Conservation (phyloP, 1,139 yeast genomes). For the Diutina rugosa region DNA sequence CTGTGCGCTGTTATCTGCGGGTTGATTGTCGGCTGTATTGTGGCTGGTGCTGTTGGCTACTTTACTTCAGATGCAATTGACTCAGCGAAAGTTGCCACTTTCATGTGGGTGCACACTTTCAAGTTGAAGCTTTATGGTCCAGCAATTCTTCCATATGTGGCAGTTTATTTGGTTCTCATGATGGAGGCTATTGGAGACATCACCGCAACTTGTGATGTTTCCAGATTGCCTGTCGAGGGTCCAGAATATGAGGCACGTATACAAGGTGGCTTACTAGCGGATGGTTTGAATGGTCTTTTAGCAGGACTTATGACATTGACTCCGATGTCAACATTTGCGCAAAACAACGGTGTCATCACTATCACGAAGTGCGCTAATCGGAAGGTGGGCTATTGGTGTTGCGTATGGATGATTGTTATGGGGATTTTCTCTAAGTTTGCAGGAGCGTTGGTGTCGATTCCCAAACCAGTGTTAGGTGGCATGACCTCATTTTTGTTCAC, state of each 20-base stretch:
- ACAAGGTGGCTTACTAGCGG: slow-evolving; percentile 87
- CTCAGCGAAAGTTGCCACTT: slow-evolving; percentile 72
- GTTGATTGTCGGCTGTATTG: slow-evolving; percentile 75
- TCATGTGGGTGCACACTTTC: slow-evolving; percentile 81
- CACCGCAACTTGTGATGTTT: slow-evolving; percentile 86
- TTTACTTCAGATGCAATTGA: slow-evolving; percentile 42
- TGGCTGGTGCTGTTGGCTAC: slow-evolving; percentile 84
- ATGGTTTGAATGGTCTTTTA: slow-evolving; percentile 56
- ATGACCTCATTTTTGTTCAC: slow-evolving; percentile 86
- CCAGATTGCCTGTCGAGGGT: slow-evolving; percentile 75
- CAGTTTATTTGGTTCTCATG: slow-evolving; percentile 67
- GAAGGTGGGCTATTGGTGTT: slow-evolving; percentile 81
- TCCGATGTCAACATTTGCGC: slow-evolving; percentile 85
- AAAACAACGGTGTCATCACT: slow-evolving; percentile 86
- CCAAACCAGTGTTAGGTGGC: slow-evolving; percentile 78
- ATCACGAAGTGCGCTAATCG: slow-evolving; percentile 84
- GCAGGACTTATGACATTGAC: slow-evolving; percentile 69
- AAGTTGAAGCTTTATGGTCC: slow-evolving; percentile 68
- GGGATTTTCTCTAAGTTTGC: slow-evolving; percentile 84
- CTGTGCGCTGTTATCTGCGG: slow-evolving; percentile 86
- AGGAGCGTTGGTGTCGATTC: slow-evolving; percentile 78
- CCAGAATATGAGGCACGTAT: slow-evolving; percentile 67
- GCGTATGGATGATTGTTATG: slow-evolving; percentile 70
- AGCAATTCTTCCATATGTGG: slow-evolving; percentile 67
- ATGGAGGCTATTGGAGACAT: slow-evolving; percentile 92